Conservation (phyloP, 2,329 filamentous ascomycete species). For the Emmonsiellopsis sp. region DNA sequence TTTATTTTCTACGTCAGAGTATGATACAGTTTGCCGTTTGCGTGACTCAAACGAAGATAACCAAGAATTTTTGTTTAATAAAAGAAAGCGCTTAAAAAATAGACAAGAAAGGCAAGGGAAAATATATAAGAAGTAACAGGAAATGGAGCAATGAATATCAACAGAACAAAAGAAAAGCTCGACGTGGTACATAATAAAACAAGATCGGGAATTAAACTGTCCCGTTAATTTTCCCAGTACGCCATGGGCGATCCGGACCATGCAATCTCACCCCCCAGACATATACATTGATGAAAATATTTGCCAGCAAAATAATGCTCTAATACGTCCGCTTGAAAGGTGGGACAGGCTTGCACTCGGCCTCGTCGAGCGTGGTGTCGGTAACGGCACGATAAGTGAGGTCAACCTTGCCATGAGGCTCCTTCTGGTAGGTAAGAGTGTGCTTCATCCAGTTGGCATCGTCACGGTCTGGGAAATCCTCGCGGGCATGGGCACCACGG, state of each 20-base stretch:
- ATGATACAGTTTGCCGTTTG: conserved; percentile 2
- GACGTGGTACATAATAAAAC: neutral
- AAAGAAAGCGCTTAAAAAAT: neutral
- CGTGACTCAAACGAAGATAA: conserved; percentile 1
- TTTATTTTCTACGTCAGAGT: neutral
- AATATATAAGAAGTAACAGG: neutral
- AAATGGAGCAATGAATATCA: neutral
- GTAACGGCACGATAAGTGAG: conserved; percentile 79
- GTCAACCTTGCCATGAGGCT: conserved; percentile 78
- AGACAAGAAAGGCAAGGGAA: neutral
- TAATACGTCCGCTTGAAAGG: conserved; percentile 71
- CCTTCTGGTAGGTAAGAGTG: conserved; percentile 90
- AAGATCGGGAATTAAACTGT: neutral
- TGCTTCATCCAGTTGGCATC: conserved; percentile 99
- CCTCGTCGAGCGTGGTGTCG: conserved; percentile 77
- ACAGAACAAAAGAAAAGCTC: neutral
- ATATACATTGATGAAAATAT: neutral
- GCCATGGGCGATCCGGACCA: neutral
- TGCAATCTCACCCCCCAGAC: neutral
- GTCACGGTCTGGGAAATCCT: conserved; percentile 92
- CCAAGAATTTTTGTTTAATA: conserved; percentile 2
- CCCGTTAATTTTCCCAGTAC: neutral
- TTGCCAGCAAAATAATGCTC: neutral
- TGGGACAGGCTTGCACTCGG: conserved; percentile 90
- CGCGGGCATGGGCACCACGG: conserved; percentile 90